Evolutionary conservation across 2,329 filamentous ascomycete genomes (phyloP).

Genomic region (Microsporum canis): DNA sequence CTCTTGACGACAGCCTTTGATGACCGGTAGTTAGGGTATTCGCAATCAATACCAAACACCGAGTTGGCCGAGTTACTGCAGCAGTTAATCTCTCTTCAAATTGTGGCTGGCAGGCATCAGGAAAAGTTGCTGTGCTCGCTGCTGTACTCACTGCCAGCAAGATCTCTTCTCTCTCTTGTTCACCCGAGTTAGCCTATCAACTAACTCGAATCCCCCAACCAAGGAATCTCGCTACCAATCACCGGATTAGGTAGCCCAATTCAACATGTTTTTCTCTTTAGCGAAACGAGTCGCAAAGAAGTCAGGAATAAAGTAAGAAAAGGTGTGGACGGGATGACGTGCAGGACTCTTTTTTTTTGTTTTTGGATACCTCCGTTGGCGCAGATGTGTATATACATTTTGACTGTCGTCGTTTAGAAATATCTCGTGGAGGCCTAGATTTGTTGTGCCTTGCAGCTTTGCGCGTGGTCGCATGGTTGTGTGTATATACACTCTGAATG

Average conservation of each 20-base stretch:
- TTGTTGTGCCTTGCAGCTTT: background rate
- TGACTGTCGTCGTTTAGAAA: too few species aligned
- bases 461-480: background rate
- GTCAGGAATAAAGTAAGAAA: background rate
- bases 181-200: background rate
- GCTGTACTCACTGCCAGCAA: background rate
- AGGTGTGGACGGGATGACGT: background rate
- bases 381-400: too few species aligned
- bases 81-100: too few species aligned
- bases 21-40: background rate
- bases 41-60: background rate
- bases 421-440: too few species aligned
- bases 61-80: background rate
- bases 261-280: background rate
- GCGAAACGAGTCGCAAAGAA: background rate
- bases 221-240: background rate
- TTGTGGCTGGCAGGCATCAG: background rate
- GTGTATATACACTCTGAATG: background rate
- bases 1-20: background rate
- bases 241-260: background rate
- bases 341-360: background rate
- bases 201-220: background rate
- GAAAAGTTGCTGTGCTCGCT: background rate
- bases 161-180: too few species aligned
- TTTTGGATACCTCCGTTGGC: background rate